Conservation (phyloP, 345 rosid genomes). For the Salix viminalis region DNA sequence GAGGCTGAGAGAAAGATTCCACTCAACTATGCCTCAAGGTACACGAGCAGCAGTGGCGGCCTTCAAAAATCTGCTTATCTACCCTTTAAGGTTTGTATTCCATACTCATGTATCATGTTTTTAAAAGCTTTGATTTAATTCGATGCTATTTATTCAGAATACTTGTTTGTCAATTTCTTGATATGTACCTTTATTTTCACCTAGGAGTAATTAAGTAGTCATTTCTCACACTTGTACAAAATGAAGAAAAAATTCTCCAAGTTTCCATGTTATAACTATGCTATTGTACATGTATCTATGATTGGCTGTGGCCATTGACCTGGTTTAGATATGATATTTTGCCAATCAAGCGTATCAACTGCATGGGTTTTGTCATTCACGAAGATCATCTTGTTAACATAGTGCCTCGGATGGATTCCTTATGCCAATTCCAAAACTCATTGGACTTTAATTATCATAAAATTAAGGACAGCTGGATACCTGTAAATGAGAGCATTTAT, state of each 20-base stretch:
- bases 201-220: background rate
- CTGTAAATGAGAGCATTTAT: background rate
- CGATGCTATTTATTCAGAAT: background rate
- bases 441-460: background rate
- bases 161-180: background rate
- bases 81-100: constrained; percentile 73
- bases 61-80: constrained; percentile 90
- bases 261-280: background rate
- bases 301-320: background rate
- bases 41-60: constrained; percentile 69
- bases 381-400: background rate
- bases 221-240: background rate
- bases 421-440: background rate
- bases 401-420: background rate
- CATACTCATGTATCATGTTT: background rate
- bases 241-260: background rate
- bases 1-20: constrained; percentile 99
- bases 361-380: background rate
- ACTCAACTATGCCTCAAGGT: constrained; percentile 92
- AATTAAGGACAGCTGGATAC: background rate
- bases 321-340: background rate
- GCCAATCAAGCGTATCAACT: background rate
- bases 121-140: background rate
- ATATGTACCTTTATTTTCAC: background rate
- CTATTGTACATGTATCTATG: background rate